phyloP scores from a whole-genome alignment of 345 rosid species.

The Citrus maxima region DNA sequence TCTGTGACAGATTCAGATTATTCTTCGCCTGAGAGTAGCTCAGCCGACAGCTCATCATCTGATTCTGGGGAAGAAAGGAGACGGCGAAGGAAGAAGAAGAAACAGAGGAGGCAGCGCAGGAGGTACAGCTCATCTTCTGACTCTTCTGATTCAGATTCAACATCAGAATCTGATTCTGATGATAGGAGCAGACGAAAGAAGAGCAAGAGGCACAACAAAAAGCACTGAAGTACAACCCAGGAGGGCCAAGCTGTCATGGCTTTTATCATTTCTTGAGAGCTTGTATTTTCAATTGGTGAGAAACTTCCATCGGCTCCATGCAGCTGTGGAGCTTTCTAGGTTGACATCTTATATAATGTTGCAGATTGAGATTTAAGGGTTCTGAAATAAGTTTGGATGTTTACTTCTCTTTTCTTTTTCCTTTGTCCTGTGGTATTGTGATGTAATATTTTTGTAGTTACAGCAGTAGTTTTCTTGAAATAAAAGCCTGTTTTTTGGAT shows the following conservation, averaged over 20 bases:
- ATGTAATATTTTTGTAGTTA: slow-evolving; percentile 5
- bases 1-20: slow-evolving; percentile 59
- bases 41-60: slow-evolving; percentile 62
- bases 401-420: neutral
- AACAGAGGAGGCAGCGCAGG: slow-evolving; percentile 63
- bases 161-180: slow-evolving; percentile 72
- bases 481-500: neutral
- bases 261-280: neutral
- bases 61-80: slow-evolving; percentile 77
- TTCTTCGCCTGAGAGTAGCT: slow-evolving; percentile 66
- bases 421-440: neutral
- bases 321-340: neutral
- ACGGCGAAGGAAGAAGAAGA: slow-evolving; percentile 59
- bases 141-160: slow-evolving; percentile 61
- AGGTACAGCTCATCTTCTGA: slow-evolving; percentile 74
- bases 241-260: neutral
- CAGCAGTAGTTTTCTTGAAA: neutral
- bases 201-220: slow-evolving; percentile 63
- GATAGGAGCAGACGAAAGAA: slow-evolving; percentile 56
- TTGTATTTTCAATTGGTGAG: neutral
- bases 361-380: neutral
- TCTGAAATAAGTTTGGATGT: slow-evolving; percentile 13
- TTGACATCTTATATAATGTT: neutral
- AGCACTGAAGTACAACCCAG: slow-evolving; percentile 19
- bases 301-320: neutral